Percentiles rank a stretch among this genome's conserved stretches.
Conservation (phyloP, 768 basidiomycete species). For the Fomitopsis serialis region DNA sequence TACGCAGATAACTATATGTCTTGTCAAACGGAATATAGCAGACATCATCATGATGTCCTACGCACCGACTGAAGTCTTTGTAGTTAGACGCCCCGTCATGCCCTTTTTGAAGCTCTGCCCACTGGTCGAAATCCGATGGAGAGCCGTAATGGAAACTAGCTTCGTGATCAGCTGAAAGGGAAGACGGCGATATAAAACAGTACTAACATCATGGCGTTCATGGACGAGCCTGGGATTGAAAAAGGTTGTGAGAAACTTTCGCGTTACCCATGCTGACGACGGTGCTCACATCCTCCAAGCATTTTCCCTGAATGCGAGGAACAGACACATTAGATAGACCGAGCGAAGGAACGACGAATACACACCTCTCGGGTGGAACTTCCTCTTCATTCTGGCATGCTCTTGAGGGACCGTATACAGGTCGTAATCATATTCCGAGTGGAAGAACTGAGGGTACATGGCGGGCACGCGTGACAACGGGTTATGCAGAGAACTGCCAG, state of each 20-base stretch:
- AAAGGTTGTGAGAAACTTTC: too few relatives aligned
- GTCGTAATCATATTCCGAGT: constrained; percentile 44
- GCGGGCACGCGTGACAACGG: constrained; percentile 13
- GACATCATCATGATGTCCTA: background rate
- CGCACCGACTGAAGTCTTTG: constrained; percentile 45
- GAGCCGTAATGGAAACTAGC: constrained; percentile 47
- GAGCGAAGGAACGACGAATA: too few relatives aligned
- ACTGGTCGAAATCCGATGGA: constrained; percentile 67
- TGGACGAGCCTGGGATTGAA: constrained; percentile 42
- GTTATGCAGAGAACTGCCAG: constrained; percentile 10
- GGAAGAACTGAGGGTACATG: constrained; percentile 30
- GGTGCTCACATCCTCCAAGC: constrained; percentile 62
- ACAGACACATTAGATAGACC: too few relatives aligned
- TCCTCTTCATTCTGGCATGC: constrained; percentile 38
- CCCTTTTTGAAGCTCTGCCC: constrained; percentile 40
- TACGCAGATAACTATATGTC: constrained; percentile 52
- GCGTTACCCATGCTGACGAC: too few relatives aligned
- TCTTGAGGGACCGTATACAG: constrained; percentile 54
- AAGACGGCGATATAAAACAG: too few relatives aligned
- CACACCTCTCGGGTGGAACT: constrained; percentile 51
- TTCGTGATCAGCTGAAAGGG: too few relatives aligned
- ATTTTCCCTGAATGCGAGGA: constrained; percentile 39
- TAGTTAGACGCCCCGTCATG: constrained; percentile 44
- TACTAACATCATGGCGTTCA: constrained; percentile 51
- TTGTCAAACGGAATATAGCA: background rate